Evolutionary conservation across 2,329 filamentous ascomycete species (phyloP), one percentile per base, ranked within the genome.

Genomic region (Colletotrichum euphorbiae): DNA sequence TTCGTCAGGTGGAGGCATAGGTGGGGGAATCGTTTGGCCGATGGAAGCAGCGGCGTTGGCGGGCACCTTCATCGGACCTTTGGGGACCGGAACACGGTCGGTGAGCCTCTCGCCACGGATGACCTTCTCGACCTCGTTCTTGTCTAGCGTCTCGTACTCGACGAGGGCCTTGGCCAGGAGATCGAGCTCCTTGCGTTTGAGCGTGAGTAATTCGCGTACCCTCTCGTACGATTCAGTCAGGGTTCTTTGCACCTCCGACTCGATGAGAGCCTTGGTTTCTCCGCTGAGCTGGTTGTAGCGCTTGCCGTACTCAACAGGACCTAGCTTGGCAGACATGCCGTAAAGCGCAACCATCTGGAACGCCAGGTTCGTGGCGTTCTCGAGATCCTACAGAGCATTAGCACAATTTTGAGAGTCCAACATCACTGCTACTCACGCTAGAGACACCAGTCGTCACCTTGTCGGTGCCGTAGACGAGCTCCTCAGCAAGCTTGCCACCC

Each of bases 81-180:
- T 80, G 0, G 93, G 93, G 15, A 95, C 82, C 69, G 85, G 86
- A 57, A 93, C 80, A 69, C 93, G 92, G 51, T 87, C 86, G 1
- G 90, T 84, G 42, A 99, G 83, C 76, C 92, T 91, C 81, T 98
- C 93, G 40, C 96, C 96, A 59, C 88, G 89, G 71, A 99, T 90
- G 6, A 98, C 93, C 82, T 92, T 93, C 78, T 94, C 90, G 71
- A 98, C 97, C 79, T 99, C 96, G 3, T 91, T 90, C 78, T 91
- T 92, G 78, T 92, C 91, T 58, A 99, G 82, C 0, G 94, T 98
- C 83, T 99, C 96, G 79, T 98, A 98, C 79, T 98, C 91, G 38
- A 99, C 89, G 9, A 99, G 85, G 6, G 94, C 96, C 75, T 94
- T 90, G 31, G 96, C 95, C 9, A 99, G 83, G 11, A 93, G 84